phyloP scores from a whole-genome alignment of 306 rosid species.

The Cajanus cajan region DNA sequence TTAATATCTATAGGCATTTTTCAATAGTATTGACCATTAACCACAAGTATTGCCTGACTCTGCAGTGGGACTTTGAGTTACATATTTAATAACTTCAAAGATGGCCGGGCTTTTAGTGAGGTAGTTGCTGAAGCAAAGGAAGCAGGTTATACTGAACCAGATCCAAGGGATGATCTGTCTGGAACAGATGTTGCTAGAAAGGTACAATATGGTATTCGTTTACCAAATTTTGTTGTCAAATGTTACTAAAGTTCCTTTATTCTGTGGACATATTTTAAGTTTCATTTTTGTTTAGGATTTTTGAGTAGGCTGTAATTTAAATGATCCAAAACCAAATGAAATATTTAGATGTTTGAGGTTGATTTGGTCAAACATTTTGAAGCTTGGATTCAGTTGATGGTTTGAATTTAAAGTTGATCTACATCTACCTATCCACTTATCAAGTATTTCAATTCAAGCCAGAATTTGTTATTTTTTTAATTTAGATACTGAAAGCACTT shows the following conservation, averaged over 20 bases:
- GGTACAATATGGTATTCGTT: conserved; percentile 47
- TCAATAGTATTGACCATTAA: conserved; percentile 18
- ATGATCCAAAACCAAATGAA: background rate
- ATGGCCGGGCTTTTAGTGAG: conserved; percentile 72
- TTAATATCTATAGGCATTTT: background rate
- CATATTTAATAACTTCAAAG: conserved; percentile 83
- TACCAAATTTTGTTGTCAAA: conserved; percentile 21
- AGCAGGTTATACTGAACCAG: conserved; percentile 98
- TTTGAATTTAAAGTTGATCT: background rate
- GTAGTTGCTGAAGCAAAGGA: conserved; percentile 90
- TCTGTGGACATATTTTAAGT: background rate
- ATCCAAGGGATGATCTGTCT: conserved; percentile 94
- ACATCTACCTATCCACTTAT: background rate
- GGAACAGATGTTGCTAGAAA: conserved; percentile 98
- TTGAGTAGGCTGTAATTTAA: background rate
- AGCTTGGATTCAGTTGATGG: conserved; percentile 12
- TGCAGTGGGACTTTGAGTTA: conserved; percentile 99
- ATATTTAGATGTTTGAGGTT: conserved; percentile 15
- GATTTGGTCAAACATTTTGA: background rate
- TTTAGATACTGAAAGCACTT: background rate
- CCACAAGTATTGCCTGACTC: conserved; percentile 21
- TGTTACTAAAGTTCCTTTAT: conserved; percentile 1
- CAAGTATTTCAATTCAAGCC: conserved; percentile 4
- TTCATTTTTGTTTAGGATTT: conserved; percentile 16
- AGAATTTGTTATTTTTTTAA: background rate